Percentiles rank a stretch among this genome's conserved stretches.
phyloP scores from a whole-genome alignment of 164 flowering plant genomes.

The Tinospora cordifolia region DNA sequence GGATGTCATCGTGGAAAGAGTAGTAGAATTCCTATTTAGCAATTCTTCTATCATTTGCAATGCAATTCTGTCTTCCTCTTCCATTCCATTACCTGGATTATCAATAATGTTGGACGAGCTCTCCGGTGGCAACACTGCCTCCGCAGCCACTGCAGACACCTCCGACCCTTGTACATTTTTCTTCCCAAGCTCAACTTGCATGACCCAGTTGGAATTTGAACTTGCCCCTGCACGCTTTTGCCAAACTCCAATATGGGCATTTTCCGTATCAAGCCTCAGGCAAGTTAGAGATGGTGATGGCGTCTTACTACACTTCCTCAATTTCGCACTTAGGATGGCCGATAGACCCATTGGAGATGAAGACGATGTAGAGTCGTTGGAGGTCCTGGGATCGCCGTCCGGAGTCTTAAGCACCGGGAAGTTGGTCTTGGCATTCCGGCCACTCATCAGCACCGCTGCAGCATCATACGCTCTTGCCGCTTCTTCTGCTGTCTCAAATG shows the following conservation, averaged over 20 bases:
- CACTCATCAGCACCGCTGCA: slow-evolving; percentile 65
- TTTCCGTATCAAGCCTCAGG: slow-evolving; percentile 69
- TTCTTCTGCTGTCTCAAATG: slow-evolving; percentile 71
- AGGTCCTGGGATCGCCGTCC: background rate
- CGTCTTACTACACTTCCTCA: slow-evolving; percentile 49
- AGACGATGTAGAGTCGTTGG: slow-evolving; percentile 9
- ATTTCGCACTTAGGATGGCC: slow-evolving; percentile 49
- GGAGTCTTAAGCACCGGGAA: slow-evolving; percentile 32
- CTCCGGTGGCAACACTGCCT: background rate
- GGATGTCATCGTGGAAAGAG: slow-evolving; percentile 17
- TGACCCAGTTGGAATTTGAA: slow-evolving; percentile 66
- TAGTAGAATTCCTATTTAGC: slow-evolving; percentile 31
- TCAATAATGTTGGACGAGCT: background rate
- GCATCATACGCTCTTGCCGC: slow-evolving; percentile 81
- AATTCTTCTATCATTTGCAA: slow-evolving; percentile 72
- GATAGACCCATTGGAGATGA: slow-evolving; percentile 29
- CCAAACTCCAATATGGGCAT: slow-evolving; percentile 81
- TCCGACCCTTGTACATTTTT: slow-evolving; percentile 1
- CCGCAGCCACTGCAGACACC: background rate
- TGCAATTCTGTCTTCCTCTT: slow-evolving; percentile 48
- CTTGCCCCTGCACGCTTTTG: slow-evolving; percentile 68
- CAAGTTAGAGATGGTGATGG: slow-evolving; percentile 73
- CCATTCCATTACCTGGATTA: slow-evolving; percentile 13
- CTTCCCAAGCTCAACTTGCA: slow-evolving; percentile 55
- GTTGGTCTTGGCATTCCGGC: slow-evolving; percentile 74